Evolutionary conservation across 495 filamentous ascomycete species (phyloP).

Genomic region (Podospora conica): DNA sequence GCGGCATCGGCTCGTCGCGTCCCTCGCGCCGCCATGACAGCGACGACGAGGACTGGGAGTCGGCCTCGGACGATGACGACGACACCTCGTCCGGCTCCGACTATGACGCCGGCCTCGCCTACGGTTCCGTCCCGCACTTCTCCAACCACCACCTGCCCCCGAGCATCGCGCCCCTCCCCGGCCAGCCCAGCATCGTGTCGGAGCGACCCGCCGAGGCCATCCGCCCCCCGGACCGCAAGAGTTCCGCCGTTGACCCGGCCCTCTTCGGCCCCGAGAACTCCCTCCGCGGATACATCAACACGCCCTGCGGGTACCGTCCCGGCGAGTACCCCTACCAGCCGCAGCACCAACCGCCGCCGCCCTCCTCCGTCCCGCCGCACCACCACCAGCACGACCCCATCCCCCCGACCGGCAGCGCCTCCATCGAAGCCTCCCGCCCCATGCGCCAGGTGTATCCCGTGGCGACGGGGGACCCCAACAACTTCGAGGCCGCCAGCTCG

Average conservation of each 20-base stretch:
- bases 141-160: slow-evolving; percentile 24
- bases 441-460: slow-evolving; percentile 44
- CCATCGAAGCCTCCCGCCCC: slow-evolving; percentile 29
- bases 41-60: slow-evolving; percentile 42
- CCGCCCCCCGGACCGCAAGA: slow-evolving; percentile 35
- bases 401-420: slow-evolving; percentile 23
- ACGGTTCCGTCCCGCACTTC: slow-evolving; percentile 34
- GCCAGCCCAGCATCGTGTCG: slow-evolving; percentile 18
- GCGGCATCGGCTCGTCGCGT: slow-evolving; percentile 36
- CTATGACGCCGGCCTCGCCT: slow-evolving; percentile 41
- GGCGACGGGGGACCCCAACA: slow-evolving; percentile 54
- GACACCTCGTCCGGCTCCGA: slow-evolving; percentile 39
- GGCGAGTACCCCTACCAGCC: slow-evolving; percentile 20
- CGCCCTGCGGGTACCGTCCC: slow-evolving; percentile 44
- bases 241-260: slow-evolving; percentile 45
- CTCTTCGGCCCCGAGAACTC: slow-evolving; percentile 51
- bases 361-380: background rate
- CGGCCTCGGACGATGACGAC: slow-evolving; percentile 36
- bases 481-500: slow-evolving; percentile 48
- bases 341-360: slow-evolving; percentile 1
- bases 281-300: slow-evolving; percentile 43
- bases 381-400: slow-evolving; percentile 15
- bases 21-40: slow-evolving; percentile 25
- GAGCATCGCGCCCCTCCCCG: slow-evolving; percentile 2
- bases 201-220: slow-evolving; percentile 24